A percentile compares a stretch with the other conserved stretches of the same genome.
phyloP scores from a whole-genome alignment of 768 basidiomycete genomes.

The Suillus lakei region DNA sequence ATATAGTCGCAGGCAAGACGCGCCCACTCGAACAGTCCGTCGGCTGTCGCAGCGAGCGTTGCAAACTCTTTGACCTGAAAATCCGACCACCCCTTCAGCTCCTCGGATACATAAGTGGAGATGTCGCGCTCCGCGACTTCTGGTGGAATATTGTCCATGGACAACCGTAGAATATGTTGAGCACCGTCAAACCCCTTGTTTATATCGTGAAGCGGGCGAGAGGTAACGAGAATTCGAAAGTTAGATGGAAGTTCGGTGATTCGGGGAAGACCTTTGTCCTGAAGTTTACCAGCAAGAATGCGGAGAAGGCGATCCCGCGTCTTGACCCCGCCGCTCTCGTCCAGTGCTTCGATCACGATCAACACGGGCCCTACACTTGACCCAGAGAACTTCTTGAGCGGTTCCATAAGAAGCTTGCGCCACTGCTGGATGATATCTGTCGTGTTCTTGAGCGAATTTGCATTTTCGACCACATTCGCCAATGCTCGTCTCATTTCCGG shows the following conservation, averaged over 20 bases:
- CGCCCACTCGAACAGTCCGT: slow-evolving; percentile 15
- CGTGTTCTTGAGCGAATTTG: slow-evolving; percentile 1
- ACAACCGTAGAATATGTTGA: neutral
- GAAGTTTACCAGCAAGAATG: slow-evolving; percentile 11
- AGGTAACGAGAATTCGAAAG: slow-evolving; percentile 15
- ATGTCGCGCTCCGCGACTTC: neutral
- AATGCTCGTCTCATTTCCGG: slow-evolving; percentile 3
- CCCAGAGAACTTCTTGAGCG: slow-evolving; percentile 3
- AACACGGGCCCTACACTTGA: slow-evolving; percentile 22
- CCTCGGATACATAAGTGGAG: neutral
- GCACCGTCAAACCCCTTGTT: neutral
- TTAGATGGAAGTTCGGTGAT: slow-evolving; percentile 10
- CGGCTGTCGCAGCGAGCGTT: neutral
- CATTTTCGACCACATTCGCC: neutral
- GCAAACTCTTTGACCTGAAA: neutral
- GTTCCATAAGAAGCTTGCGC: slow-evolving; percentile 21
- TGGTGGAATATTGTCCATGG: slow-evolving; percentile 1
- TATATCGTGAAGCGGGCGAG: slow-evolving; percentile 13
- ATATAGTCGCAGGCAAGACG: slow-evolving; percentile 12
- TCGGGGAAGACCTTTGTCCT: neutral
- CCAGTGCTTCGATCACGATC: slow-evolving; percentile 31
- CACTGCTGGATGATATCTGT: slow-evolving; percentile 15
- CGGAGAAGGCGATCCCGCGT: slow-evolving; percentile 27
- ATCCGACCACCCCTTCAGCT: neutral
- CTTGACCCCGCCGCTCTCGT: slow-evolving; percentile 15